phyloP scores from a whole-genome alignment of 2,329 filamentous ascomycete genomes.

The Ustulina deusta region DNA sequence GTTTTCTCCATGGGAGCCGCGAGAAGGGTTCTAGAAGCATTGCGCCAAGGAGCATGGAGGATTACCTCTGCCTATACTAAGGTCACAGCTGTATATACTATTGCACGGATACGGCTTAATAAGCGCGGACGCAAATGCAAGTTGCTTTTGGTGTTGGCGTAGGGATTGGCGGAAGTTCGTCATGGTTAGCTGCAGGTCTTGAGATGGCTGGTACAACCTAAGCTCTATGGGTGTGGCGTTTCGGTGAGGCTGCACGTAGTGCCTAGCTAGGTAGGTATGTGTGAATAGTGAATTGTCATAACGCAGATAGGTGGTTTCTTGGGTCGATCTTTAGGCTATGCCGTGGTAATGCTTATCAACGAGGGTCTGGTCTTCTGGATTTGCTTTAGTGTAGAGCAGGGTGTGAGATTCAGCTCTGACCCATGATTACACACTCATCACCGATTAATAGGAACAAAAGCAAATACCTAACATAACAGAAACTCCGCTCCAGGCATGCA shows the following conservation, averaged over 20 bases:
- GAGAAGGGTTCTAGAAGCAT: conserved; percentile 25
- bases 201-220: no score
- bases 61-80: conserved; percentile 2
- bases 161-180: conserved; percentile 6
- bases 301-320: neutral
- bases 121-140: conserved; percentile 9
- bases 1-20: neutral
- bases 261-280: neutral
- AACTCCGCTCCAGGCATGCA: neutral
- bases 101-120: conserved; percentile 13
- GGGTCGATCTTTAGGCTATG: conserved; percentile 9
- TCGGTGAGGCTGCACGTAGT: conserved; percentile 19
- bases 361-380: neutral
- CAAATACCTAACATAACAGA: neutral
- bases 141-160: conserved; percentile 2
- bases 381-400: neutral
- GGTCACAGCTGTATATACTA: conserved; percentile 4
- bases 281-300: neutral
- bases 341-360: conserved; percentile 11
- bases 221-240: conserved; percentile 13
- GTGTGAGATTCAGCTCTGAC: conserved; percentile 17
- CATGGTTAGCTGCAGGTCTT: neutral
- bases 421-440: conserved; percentile 1
- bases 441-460: conserved; percentile 1
- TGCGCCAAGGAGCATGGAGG: conserved; percentile 19